Conservation (phyloP, 2,329 filamentous ascomycete genomes). For the Fusarium sublunatum region DNA sequence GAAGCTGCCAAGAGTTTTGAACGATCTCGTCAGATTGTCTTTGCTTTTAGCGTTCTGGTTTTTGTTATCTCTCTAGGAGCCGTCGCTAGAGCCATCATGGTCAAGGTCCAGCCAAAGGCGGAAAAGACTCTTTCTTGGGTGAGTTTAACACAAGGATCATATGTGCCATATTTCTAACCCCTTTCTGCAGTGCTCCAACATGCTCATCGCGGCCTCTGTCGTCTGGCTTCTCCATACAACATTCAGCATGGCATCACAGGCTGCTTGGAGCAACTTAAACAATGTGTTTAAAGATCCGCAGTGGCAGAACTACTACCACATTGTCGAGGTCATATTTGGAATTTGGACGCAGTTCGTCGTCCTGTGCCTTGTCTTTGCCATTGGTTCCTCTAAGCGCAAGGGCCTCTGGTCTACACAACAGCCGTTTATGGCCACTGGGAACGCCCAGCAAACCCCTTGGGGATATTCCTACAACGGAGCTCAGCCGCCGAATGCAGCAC, state of each 20-base stretch:
- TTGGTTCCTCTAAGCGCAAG: constrained; percentile 43
- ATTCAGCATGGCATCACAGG: constrained; percentile 40
- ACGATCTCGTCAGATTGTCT: constrained; percentile 14
- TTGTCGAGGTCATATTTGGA: constrained; percentile 42
- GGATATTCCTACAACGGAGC: constrained; percentile 31
- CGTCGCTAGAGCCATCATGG: constrained; percentile 27
- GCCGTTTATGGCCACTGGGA: constrained; percentile 21
- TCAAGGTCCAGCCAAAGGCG: constrained; percentile 31
- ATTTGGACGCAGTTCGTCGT: constrained; percentile 44
- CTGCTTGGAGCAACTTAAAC: constrained; percentile 17
- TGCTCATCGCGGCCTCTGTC: constrained; percentile 38
- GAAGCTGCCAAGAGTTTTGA: neutral
- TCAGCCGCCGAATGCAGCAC: constrained; percentile 5
- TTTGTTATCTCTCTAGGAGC: constrained; percentile 31
- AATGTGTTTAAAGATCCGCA: neutral
- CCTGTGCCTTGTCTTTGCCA: constrained; percentile 43
- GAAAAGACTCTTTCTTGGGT: constrained; percentile 35
- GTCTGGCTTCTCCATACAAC: constrained; percentile 44
- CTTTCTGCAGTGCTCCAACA: constrained; percentile 32
- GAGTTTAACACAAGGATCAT: neutral
- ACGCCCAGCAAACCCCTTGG: constrained; percentile 32
- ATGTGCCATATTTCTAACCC: neutral
- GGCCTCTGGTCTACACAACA: constrained; percentile 46
- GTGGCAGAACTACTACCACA: constrained; percentile 18
- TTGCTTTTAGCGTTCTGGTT: constrained; percentile 30